Evolutionary conservation across 495 filamentous ascomycete genomes (phyloP).

Genomic region (Neurospora sp.): DNA sequence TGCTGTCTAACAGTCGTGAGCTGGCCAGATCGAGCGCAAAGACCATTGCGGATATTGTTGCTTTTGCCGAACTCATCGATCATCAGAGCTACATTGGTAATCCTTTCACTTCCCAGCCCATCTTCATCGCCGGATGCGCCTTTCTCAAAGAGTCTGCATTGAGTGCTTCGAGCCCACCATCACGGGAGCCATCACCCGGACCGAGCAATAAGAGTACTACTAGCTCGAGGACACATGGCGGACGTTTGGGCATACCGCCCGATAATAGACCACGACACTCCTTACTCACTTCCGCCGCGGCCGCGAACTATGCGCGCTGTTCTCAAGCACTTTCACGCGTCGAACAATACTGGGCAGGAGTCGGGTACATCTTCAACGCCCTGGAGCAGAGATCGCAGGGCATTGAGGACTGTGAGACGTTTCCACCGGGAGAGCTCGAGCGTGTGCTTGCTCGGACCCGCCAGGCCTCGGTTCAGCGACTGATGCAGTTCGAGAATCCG

Average conservation of each 20-base stretch:
- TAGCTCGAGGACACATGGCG: not conserved
- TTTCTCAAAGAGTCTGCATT: slow-evolving; percentile 74
- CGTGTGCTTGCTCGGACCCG: slow-evolving; percentile 62
- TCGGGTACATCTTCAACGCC: slow-evolving; percentile 75
- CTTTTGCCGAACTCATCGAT: slow-evolving; percentile 69
- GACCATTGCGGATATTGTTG: slow-evolving; percentile 76
- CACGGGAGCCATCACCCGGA: slow-evolving; percentile 38
- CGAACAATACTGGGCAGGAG: slow-evolving; percentile 72
- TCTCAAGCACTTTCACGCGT: slow-evolving; percentile 70
- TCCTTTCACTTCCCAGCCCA: slow-evolving; percentile 80
- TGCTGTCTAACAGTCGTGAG: slow-evolving; percentile 68
- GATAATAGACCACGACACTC: slow-evolving; percentile 54
- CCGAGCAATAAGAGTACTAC: slow-evolving; percentile 13
- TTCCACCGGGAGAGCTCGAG: slow-evolving; percentile 68
- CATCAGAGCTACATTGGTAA: slow-evolving; percentile 73
- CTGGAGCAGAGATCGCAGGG: slow-evolving; percentile 82
- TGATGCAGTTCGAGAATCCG: slow-evolving; percentile 23
- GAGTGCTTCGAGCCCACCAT: slow-evolving; percentile 45
- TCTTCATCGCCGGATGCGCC: slow-evolving; percentile 81
- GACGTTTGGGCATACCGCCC: slow-evolving; percentile 12
- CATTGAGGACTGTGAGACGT: slow-evolving; percentile 70
- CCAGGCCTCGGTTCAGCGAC: slow-evolving; percentile 27
- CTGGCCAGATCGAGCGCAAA: slow-evolving; percentile 82
- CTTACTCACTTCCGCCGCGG: slow-evolving; percentile 62
- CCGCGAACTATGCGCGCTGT: slow-evolving; percentile 70